Evolutionary conservation across 768 basidiomycete species (phyloP).

Genomic region (Rhizopogon vulgaris): DNA sequence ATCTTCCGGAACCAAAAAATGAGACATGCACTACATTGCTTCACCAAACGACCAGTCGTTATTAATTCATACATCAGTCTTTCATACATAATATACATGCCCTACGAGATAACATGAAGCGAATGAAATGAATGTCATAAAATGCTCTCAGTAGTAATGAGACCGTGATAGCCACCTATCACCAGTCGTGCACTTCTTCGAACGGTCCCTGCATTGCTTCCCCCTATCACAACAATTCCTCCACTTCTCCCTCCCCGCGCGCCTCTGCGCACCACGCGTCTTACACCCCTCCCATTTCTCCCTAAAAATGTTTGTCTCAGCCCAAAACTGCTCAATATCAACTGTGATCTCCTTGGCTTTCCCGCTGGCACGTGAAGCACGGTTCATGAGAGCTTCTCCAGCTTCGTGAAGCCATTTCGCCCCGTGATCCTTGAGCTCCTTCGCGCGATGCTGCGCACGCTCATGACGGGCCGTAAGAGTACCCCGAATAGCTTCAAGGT

Average conservation of each 20-base stretch:
- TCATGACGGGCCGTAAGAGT: conserved; percentile 44
- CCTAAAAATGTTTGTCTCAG: neutral
- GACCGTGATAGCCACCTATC: neutral
- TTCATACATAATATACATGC: conserved; percentile 1
- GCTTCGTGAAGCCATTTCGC: conserved; percentile 39
- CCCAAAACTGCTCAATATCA: conserved; percentile 6
- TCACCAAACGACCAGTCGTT: neutral
- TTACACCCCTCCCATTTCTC: neutral
- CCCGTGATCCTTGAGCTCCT: conserved; percentile 44
- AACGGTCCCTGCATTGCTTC: neutral
- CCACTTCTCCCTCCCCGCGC: neutral
- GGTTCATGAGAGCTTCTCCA: conserved; percentile 33
- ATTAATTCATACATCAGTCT: neutral
- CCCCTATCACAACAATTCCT: neutral
- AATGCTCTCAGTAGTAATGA: neutral
- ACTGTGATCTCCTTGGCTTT: conserved; percentile 37
- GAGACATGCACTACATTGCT: no score
- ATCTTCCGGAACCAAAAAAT: no score
- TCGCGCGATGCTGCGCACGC: conserved; percentile 46
- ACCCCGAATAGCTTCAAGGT: conserved; percentile 33
- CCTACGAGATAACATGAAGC: neutral
- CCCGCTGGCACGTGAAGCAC: conserved; percentile 37
- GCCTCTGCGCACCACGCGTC: neutral
- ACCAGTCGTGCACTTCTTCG: neutral
- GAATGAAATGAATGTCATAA: neutral